These are phyloP conservation scores for Trypanosoma brucei DNA, from an alignment of 208 protist genomes.

Conservation along the genomic window DNA sequence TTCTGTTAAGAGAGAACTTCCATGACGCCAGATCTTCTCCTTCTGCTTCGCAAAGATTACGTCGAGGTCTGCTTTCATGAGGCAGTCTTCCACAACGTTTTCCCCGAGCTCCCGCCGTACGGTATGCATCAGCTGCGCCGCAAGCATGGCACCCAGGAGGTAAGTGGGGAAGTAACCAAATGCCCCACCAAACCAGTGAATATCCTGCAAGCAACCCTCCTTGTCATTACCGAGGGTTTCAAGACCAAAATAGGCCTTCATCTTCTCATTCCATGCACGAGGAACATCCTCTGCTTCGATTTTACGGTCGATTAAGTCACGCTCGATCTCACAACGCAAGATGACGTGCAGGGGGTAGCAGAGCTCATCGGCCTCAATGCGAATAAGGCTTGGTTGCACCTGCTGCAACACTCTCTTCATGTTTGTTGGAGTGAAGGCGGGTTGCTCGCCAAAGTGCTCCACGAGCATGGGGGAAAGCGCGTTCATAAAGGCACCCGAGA, in stretches of 20 bases:
- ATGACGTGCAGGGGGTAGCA: constrained; percentile 90
- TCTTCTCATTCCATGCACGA: constrained; percentile 78
- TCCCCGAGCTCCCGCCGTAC: constrained; percentile 53
- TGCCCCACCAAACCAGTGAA: constrained; percentile 76
- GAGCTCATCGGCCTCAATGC: constrained; percentile 85
- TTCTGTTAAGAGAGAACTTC: constrained; percentile 50
- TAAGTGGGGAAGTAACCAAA: constrained; percentile 91
- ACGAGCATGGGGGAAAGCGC: constrained; percentile 41
- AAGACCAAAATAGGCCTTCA: constrained; percentile 83
- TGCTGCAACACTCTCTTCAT: constrained; percentile 38
- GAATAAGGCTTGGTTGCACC: constrained; percentile 73
- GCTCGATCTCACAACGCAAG: constrained; percentile 88
- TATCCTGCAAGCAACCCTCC: constrained; percentile 82
- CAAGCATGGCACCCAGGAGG: constrained; percentile 73
- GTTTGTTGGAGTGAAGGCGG: constrained; percentile 50
- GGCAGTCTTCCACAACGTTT: constrained; percentile 32
- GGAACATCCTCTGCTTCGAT: constrained; percentile 79
- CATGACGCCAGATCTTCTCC: constrained; percentile 27
- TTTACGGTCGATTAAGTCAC: constrained; percentile 72
- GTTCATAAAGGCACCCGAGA: constrained; percentile 47
- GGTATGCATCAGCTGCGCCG: constrained; percentile 74
- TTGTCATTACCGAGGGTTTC: constrained; percentile 66
- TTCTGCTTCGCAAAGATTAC: constrained; percentile 26
- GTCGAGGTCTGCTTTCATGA: constrained; percentile 52
- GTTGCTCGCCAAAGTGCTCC: constrained; percentile 47